Base-by-base conservation (phyloP, 2,329 filamentous ascomycete genomes). In the Botrytis cinerea region DNA sequence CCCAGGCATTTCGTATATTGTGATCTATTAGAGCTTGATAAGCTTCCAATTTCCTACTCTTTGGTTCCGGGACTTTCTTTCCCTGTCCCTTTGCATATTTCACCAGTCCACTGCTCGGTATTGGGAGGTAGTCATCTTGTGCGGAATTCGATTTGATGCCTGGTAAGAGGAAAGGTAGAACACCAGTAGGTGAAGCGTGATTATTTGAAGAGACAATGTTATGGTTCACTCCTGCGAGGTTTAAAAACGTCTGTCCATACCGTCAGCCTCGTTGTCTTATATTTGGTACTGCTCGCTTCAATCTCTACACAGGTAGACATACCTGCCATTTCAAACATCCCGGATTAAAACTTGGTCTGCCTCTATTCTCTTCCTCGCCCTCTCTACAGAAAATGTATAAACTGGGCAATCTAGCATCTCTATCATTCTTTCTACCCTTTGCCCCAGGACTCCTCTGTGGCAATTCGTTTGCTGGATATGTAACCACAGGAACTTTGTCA, bases 281-380 rank as follows among this genome's bases (percentile, higher is more conserved):
- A 35, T 40, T 59, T 57, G 8, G 32, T 46, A 54, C 32, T 45
- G 66, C 76, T 54, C 48, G 18, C 72, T 45, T 25, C 38, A 32
- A 40, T 63, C 51, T 43, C 40, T 43, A 35, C 20, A 18, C 14
- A 28, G 25, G 48, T 67, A 72, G 48, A 82, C 89, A 77, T 79
- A 95, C 94, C 92, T 98, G 96, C 94, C 94, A 98, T 85, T 95
- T 97, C 80, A 98, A 86, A 85, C 96, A 99, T 74, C 91, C 90
- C 18, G 96, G 96, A 81, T 98, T 98, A 84, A 92, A 97, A 76
- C 93, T 97, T 40, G 94, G 92, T 45, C 85, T 83, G 7, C 90
- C 90, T 57, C 80, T 80, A 73, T 82, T 81, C 35, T 14, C 62
- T 32, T 68, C 64, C 78, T 89, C 91, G n/a, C 87, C 84, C 1